Conservation (phyloP, 2,329 filamentous ascomycete genomes). For the Aspergillus viridinutans region DNA sequence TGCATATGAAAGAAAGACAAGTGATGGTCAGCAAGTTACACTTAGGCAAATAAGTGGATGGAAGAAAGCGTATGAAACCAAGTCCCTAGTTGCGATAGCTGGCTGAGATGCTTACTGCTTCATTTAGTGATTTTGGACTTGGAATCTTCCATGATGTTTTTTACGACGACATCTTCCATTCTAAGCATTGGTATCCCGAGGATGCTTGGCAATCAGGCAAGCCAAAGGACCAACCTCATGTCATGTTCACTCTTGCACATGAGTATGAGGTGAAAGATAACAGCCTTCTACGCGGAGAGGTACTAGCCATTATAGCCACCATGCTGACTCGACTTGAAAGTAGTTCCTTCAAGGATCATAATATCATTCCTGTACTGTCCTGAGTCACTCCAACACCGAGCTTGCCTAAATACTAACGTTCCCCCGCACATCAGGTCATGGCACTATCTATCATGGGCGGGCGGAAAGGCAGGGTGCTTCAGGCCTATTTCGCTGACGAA, state of each 20-base stretch:
- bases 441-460: neutral
- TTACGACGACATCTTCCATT: neutral
- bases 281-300: neutral
- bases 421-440: neutral
- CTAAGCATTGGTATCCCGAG: neutral
- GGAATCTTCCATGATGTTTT: neutral
- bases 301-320: neutral
- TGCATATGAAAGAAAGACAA: too few relatives aligned
- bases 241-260: neutral
- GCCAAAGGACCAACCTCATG: neutral
- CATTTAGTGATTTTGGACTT: neutral
- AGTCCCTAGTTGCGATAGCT: neutral
- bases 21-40: too few relatives aligned
- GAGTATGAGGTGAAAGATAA: neutral
- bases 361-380: too few relatives aligned
- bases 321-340: neutral
- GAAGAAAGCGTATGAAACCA: too few relatives aligned
- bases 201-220: neutral
- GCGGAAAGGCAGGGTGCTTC: neutral
- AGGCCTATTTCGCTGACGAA: neutral
- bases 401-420: too few relatives aligned
- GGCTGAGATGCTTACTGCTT: neutral
- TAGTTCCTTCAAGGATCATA: too few relatives aligned
- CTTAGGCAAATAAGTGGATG: too few relatives aligned
- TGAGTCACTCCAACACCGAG: too few relatives aligned